A percentile compares a stretch with the other conserved stretches of the same genome.
These are phyloP conservation scores for Pleurotus citrinopileatus DNA, from an alignment of 768 basidiomycete genomes.

Conservation along the genomic window DNA sequence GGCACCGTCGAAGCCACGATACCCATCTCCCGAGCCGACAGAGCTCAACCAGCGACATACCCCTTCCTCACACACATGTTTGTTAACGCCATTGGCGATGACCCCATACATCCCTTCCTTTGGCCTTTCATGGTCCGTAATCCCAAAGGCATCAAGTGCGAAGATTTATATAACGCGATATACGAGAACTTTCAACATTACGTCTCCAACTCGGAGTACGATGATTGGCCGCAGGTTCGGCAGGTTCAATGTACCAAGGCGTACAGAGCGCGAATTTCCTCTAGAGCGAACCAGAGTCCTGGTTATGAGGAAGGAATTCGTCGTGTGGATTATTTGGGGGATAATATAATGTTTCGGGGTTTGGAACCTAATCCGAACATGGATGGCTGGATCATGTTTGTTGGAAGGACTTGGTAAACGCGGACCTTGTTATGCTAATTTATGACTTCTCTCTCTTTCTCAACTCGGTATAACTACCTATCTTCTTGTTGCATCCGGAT, in stretches of 20 bases:
- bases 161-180: slow-evolving; percentile 50
- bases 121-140: slow-evolving; percentile 58
- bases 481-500: too few species aligned
- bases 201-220: slow-evolving; percentile 32
- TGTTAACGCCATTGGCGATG: slow-evolving; percentile 51
- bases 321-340: slow-evolving; percentile 48
- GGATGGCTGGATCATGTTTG: slow-evolving; percentile 41
- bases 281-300: slow-evolving; percentile 10
- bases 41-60: slow-evolving; percentile 61
- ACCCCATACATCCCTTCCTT: slow-evolving; percentile 42
- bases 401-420: slow-evolving; percentile 8
- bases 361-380: slow-evolving; percentile 47
- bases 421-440: neutral
- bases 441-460: neutral
- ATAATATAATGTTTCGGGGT: slow-evolving; percentile 47
- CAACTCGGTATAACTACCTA: too few species aligned
- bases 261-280: slow-evolving; percentile 21
- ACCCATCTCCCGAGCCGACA: slow-evolving; percentile 31
- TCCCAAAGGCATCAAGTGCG: slow-evolving; percentile 41
- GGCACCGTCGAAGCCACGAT: slow-evolving; percentile 26
- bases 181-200: slow-evolving; percentile 39
- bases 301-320: slow-evolving; percentile 23
- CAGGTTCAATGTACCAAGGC: slow-evolving; percentile 29
- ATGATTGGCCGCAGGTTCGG: slow-evolving; percentile 30
- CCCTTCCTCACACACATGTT: slow-evolving; percentile 58